These are phyloP conservation scores for Stygiomarasmius scandens DNA, from an alignment of 1,284 basidiomycete genomes.

Conservation along the genomic window DNA sequence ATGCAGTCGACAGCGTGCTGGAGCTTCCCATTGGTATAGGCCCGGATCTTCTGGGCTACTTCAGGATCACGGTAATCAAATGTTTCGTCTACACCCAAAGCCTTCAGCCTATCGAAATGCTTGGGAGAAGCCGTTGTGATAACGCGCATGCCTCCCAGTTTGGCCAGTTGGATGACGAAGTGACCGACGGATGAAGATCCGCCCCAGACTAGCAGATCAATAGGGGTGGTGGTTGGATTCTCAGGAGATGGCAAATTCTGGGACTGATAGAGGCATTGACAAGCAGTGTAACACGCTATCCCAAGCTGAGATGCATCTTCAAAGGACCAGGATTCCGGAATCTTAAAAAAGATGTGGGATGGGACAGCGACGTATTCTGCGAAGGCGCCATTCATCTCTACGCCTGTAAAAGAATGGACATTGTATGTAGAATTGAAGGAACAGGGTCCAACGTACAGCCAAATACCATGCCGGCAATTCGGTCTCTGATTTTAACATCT, in stretches of 20 bases:
- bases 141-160: constrained; percentile 37
- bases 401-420: too few relatives aligned
- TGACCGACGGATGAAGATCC: constrained; percentile 39
- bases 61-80: constrained; percentile 32
- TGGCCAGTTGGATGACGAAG: constrained; percentile 44
- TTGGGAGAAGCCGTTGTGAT: constrained; percentile 38
- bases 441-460: neutral
- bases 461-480: constrained; percentile 29
- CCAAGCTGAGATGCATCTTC: constrained; percentile 33
- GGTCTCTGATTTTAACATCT: constrained; percentile 25
- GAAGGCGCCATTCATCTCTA: constrained; percentile 26
- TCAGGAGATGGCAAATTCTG: constrained; percentile 27
- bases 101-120: constrained; percentile 5
- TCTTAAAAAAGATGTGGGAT: constrained; percentile 25
- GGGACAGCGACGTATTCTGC: constrained; percentile 33
- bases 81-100: constrained; percentile 36
- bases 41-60: constrained; percentile 6
- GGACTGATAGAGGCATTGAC: constrained; percentile 29
- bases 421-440: neutral
- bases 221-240: constrained; percentile 11
- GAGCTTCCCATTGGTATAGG: constrained; percentile 28
- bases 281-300: constrained; percentile 19
- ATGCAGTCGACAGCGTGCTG: constrained; percentile 30
- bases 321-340: constrained; percentile 32
- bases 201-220: constrained; percentile 38